These are phyloP conservation scores for Coemansia asiatica DNA, from an alignment of 192 early-diverging fungal genomes.

Conservation along the genomic window DNA sequence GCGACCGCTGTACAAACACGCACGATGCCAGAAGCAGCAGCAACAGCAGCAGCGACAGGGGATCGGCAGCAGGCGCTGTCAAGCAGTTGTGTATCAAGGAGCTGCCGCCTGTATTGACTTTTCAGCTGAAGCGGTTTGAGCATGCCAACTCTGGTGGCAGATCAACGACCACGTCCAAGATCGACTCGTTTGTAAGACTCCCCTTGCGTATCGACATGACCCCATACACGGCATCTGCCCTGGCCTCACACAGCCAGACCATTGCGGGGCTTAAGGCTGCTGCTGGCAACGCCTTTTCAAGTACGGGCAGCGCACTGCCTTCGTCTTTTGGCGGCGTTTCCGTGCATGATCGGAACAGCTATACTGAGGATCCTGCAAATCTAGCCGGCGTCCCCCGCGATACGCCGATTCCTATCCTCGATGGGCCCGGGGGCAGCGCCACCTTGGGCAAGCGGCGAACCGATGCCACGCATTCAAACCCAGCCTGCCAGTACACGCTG, in stretches of 20 bases:
- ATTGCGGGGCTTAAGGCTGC: constrained; percentile 34
- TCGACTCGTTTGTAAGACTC: constrained; percentile 84
- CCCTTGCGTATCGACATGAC: constrained; percentile 89
- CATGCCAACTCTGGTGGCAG: constrained; percentile 50
- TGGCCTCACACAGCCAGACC: constrained; percentile 49
- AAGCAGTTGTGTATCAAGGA: constrained; percentile 88
- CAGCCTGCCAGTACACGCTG: constrained; percentile 75
- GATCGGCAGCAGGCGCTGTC: constrained; percentile 60
- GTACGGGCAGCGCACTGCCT: constrained; percentile 46
- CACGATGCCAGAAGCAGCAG: constrained; percentile 1
- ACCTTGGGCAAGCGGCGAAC: constrained; percentile 31
- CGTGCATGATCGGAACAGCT: constrained; percentile 6
- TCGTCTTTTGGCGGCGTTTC: constrained; percentile 20
- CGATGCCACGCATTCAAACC: constrained; percentile 56
- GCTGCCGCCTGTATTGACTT: constrained; percentile 83
- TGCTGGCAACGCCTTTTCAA: constrained; percentile 28
- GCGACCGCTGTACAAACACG: constrained; percentile 63
- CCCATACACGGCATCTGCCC: constrained; percentile 74
- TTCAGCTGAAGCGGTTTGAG: constrained; percentile 95
- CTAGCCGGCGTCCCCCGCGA: constrained; percentile 15
- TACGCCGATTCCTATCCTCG: constrained; percentile 30
- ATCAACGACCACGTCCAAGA: constrained; percentile 58
- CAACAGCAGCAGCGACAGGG: too few species aligned
- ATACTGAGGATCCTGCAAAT: constrained; percentile 2
- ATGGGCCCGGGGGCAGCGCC: constrained; percentile 31